Evolutionary conservation across 1,139 yeast species (phyloP).

Genomic region (Pichia sp.): DNA sequence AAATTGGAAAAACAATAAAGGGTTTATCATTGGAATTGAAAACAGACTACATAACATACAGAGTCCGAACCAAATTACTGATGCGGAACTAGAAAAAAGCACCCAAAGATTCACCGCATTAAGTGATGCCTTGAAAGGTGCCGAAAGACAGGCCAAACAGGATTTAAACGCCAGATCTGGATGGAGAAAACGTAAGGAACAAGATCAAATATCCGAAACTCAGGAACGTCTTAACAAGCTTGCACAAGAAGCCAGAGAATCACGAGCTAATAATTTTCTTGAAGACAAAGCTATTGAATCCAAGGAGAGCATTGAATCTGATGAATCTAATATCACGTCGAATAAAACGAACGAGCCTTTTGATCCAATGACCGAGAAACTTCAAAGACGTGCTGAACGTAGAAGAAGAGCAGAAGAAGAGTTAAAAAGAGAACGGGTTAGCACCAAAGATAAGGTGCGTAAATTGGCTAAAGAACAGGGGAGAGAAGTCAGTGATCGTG

Average conservation of each 20-base stretch:
- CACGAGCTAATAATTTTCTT: background rate
- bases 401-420: slow-evolving; percentile 39
- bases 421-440: slow-evolving; percentile 34
- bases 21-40: slow-evolving; percentile 77
- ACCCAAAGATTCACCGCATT: slow-evolving; percentile 58
- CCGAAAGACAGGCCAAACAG: slow-evolving; percentile 67
- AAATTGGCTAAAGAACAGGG: slow-evolving; percentile 36
- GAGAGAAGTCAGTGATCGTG: slow-evolving; percentile 47
- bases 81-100: slow-evolving; percentile 30
- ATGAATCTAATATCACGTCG: background rate
- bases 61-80: slow-evolving; percentile 34
- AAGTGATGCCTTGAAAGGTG: slow-evolving; percentile 64
- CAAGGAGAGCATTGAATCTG: too few species aligned
- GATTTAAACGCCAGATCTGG: slow-evolving; percentile 57
- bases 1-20: slow-evolving; percentile 93
- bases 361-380: background rate
- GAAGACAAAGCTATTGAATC: background rate
- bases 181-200: slow-evolving; percentile 44
- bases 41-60: slow-evolving; percentile 39
- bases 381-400: slow-evolving; percentile 33
- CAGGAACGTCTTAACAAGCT: slow-evolving; percentile 51
- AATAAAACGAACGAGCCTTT: background rate
- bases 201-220: slow-evolving; percentile 47
- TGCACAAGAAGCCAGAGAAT: slow-evolving; percentile 46
- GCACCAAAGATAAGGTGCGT: slow-evolving; percentile 36